Conservation (phyloP, 768 basidiomycete genomes). For the Cyclocybe aegerita region DNA sequence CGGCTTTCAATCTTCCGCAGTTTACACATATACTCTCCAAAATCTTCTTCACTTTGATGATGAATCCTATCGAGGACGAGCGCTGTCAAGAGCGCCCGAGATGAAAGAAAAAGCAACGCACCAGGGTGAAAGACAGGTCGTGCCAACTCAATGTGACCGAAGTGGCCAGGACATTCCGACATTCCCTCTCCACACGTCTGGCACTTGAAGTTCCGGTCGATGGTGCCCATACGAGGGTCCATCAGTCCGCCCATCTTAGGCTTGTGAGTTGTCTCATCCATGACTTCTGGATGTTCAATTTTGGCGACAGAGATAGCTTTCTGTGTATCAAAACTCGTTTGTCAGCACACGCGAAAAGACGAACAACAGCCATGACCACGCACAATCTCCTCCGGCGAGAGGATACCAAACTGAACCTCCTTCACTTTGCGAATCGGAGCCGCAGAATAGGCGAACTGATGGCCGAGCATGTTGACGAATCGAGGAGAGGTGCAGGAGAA, state of each 20-base stretch:
- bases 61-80: constrained; percentile 59
- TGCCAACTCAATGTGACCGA: constrained; percentile 97
- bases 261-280: constrained; percentile 90
- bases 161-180: constrained; percentile 99
- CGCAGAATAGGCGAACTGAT: constrained; percentile 89
- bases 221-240: constrained; percentile 98
- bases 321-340: constrained; percentile 40
- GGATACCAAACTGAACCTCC: constrained; percentile 98
- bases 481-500: constrained; percentile 7
- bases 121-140: constrained; percentile 97
- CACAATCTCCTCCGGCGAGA: constrained; percentile 99
- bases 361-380: constrained; percentile 29
- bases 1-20: constrained; percentile 96
- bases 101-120: constrained; percentile 35
- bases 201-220: constrained; percentile 97
- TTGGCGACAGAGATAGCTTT: constrained; percentile 99
- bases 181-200: constrained; percentile 99
- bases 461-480: constrained; percentile 67
- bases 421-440: constrained; percentile 94
- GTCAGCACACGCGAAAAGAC: constrained; percentile 9
- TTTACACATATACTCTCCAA: constrained; percentile 98
- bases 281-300: constrained; percentile 98
- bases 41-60: constrained; percentile 99
- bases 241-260: constrained; percentile 93
- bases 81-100: not conserved